These are phyloP conservation scores for Diaporthe humulicola DNA, from an alignment of 2,329 filamentous ascomycete genomes.

Conservation along the genomic window DNA sequence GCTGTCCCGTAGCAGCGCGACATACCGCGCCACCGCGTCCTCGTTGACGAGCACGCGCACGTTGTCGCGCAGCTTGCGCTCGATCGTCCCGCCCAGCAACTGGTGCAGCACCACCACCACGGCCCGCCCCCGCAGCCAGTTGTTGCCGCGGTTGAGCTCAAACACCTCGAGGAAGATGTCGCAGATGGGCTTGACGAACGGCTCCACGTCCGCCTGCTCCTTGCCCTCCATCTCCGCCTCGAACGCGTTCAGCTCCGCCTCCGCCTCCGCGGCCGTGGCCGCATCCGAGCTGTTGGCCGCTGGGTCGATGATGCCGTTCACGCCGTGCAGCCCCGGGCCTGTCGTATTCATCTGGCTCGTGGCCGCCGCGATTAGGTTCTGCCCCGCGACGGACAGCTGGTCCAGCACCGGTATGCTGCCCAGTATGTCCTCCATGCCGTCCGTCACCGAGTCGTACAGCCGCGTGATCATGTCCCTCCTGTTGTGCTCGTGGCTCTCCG, in stretches of 20 bases:
- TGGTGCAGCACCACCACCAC: constrained; percentile 98
- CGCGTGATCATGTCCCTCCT: constrained; percentile 92
- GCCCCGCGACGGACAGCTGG: constrained; percentile 91
- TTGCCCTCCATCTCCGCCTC: constrained; percentile 84
- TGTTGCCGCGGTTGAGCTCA: constrained; percentile 93
- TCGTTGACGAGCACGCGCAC: constrained; percentile 82
- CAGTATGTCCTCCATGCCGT: constrained; percentile 97
- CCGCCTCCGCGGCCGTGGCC: constrained; percentile 78
- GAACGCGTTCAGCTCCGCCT: constrained; percentile 93
- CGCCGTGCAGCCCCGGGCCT: constrained; percentile 34
- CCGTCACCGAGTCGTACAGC: constrained; percentile 95
- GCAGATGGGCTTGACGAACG: constrained; percentile 98
- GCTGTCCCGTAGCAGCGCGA: constrained; percentile 78
- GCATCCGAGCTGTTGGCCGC: constrained; percentile 65
- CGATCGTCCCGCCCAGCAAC: constrained; percentile 93
- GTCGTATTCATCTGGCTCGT: constrained; percentile 73
- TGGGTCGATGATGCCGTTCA: constrained; percentile 48
- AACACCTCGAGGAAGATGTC: constrained; percentile 98
- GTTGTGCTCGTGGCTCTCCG: constrained; percentile 69
- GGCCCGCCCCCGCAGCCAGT: constrained; percentile 95
- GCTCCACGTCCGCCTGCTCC: constrained; percentile 75
- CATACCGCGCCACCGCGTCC: constrained; percentile 81
- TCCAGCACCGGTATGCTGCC: constrained; percentile 97
- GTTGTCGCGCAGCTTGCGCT: constrained; percentile 92
- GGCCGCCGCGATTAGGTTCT: constrained; percentile 87